A percentile compares a stretch with the other conserved stretches of the same genome.
Conservation (phyloP, 2,329 filamentous ascomycete genomes). For the Trichoderma endophyticum region DNA sequence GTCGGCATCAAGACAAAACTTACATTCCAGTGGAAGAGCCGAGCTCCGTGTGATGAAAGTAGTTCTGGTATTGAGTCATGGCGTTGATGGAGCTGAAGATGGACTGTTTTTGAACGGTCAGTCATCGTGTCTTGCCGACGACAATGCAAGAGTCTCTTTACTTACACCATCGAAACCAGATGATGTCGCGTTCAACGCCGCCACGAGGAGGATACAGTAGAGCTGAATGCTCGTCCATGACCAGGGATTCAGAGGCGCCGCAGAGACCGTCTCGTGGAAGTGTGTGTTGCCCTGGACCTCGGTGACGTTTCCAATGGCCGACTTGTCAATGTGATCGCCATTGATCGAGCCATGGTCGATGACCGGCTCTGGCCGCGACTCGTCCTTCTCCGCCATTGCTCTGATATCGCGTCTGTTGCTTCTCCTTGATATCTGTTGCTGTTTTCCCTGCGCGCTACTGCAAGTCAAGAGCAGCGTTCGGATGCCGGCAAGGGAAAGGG, state of each 20-base stretch:
- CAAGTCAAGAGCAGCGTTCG: neutral
- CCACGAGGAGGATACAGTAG: slow-evolving; percentile 36
- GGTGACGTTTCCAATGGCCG: slow-evolving; percentile 23
- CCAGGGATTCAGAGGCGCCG: slow-evolving; percentile 32
- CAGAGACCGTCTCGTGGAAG: slow-evolving; percentile 29
- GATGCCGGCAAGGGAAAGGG: neutral
- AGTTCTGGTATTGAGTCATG: slow-evolving; percentile 30
- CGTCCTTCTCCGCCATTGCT: slow-evolving; percentile 15
- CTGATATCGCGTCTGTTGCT: neutral
- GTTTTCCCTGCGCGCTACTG: neutral
- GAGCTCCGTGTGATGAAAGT: slow-evolving; percentile 29
- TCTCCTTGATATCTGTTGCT: neutral
- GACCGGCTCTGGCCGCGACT: slow-evolving; percentile 9
- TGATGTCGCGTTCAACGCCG: slow-evolving; percentile 37
- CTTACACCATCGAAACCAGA: slow-evolving; percentile 38
- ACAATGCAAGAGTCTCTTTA: neutral
- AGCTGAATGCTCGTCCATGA: slow-evolving; percentile 36
- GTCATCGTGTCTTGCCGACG: neutral
- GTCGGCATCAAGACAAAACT: slow-evolving; percentile 2
- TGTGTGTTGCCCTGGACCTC: slow-evolving; percentile 30
- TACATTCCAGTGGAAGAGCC: slow-evolving; percentile 31
- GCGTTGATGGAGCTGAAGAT: slow-evolving; percentile 33
- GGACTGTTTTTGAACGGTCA: slow-evolving; percentile 21
- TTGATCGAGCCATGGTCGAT: slow-evolving; percentile 19
- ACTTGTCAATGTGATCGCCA: slow-evolving; percentile 24